These are phyloP conservation scores for Candida yuanshanica DNA, from an alignment of 805 yeast species.

Conservation along the genomic window DNA sequence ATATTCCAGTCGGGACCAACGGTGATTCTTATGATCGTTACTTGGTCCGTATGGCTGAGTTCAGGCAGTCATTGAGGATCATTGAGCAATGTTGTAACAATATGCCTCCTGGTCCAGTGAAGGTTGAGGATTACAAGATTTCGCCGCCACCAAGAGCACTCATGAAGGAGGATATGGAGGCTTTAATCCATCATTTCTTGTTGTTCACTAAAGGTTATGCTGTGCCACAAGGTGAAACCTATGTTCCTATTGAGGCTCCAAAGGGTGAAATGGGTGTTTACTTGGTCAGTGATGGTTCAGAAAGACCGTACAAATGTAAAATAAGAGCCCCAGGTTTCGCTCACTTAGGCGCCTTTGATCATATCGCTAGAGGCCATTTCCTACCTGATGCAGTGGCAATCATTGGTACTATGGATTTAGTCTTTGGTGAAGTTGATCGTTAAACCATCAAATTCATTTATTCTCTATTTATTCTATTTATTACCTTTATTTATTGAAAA, in stretches of 20 bases:
- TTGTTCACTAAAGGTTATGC: constrained; percentile 83
- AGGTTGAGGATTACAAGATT: constrained; percentile 85
- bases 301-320: constrained; percentile 88
- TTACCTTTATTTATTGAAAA: constrained; percentile 4
- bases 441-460: constrained; percentile 21
- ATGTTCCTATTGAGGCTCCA: constrained; percentile 89
- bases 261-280: constrained; percentile 94
- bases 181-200: constrained; percentile 83
- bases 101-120: constrained; percentile 89
- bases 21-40: constrained; percentile 93
- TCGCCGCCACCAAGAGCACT: constrained; percentile 73
- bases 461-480: constrained; percentile 8
- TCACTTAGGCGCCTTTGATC: constrained; percentile 84
- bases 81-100: constrained; percentile 86
- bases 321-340: constrained; percentile 95
- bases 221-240: constrained; percentile 88
- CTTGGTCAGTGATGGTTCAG: constrained; percentile 83
- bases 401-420: constrained; percentile 93
- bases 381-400: constrained; percentile 91
- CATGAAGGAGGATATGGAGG: constrained; percentile 93
- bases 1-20: constrained; percentile 77
- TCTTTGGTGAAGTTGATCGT: constrained; percentile 93
- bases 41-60: constrained; percentile 84
- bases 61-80: constrained; percentile 84
- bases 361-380: constrained; percentile 78